Conservation (phyloP, 2,329 filamentous ascomycete genomes). For the Coniella lustricola region DNA sequence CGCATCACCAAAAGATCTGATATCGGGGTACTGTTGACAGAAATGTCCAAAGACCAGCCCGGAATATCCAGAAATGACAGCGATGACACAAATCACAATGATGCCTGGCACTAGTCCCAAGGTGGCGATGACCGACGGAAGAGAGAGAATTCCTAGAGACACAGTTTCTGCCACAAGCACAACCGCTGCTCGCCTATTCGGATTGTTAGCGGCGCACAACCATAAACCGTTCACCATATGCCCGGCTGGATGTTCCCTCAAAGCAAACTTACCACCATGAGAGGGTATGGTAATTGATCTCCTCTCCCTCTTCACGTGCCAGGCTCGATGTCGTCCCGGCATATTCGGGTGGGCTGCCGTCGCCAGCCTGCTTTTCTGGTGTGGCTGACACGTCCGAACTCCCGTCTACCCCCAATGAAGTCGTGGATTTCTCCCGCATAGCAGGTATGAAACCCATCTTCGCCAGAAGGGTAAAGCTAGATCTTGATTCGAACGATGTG, state of each 20-base stretch:
- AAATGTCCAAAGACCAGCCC: constrained; percentile 56
- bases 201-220: no score
- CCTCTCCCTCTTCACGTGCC: constrained; percentile 12
- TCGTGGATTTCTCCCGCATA: constrained; percentile 5
- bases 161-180: constrained; percentile 38
- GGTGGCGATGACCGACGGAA: constrained; percentile 66
- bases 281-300: constrained; percentile 12
- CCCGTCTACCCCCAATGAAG: constrained; percentile 5
- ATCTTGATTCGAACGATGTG: no score
- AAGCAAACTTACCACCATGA: constrained; percentile 13
- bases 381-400: constrained; percentile 3
- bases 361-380: neutral
- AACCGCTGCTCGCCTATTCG: constrained; percentile 35
- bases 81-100: constrained; percentile 59
- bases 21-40: constrained; percentile 61
- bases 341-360: constrained; percentile 5
- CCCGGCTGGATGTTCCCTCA: no score
- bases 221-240: no score
- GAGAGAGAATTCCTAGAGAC: constrained; percentile 55
- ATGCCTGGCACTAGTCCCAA: constrained; percentile 68
- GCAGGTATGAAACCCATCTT: neutral
- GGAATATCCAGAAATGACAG: constrained; percentile 61
- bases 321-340: constrained; percentile 9
- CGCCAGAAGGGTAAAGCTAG: neutral
- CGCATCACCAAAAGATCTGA: constrained; percentile 60